Base-by-base conservation (phyloP, 129 eudicot genomes). In the Flaveria trinervia region DNA sequence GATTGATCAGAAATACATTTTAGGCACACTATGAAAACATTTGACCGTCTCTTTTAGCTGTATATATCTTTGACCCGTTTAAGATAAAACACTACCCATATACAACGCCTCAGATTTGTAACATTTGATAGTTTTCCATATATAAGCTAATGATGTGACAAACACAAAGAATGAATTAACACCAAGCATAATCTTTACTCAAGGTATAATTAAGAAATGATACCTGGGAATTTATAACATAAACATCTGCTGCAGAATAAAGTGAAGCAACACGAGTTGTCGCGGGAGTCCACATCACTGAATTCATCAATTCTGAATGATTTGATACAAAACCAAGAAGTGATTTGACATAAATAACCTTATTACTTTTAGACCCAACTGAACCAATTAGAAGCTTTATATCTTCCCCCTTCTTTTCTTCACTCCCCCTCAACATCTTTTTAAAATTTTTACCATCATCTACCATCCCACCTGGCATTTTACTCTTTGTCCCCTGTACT, bases 251-350 rank as follows among this genome's bases (percentile, higher is more conserved):
- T 3, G 98, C 98, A 36, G 97, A 87, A 80, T 91, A 91, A 49
- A 94, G 96, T 18, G 98, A 89, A 10, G 98, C 97, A 83, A 94
- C 98, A 66, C 98, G 97, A 50, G 97, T 94, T 11, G 98, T 87
- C 41, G 97, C 83, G 18, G 97, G 97, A 71, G 96, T 94, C 98
- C 98, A 94, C 26, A 94, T 71, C 23, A 94, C 97, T 8, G 92
- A 85, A 18, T 83, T 87, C 26, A 86, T 83, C 80, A 89, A 73
- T 54, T 87, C 89, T 23, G 96, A 80, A 80, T 89, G 90, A 60
- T 52, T 80, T 3, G 97, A 84, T 70, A 91, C 26, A 43, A 85
- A 84, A 9, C 68, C 57, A 36, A 94, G 92, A 44, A 94, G 82
- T 43, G 80, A 81, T 83, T 89, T 94, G 26, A 94, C 97, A 81